These are phyloP conservation scores for Trametes meyenii DNA, from an alignment of 768 basidiomycete species.

Conservation along the genomic window DNA sequence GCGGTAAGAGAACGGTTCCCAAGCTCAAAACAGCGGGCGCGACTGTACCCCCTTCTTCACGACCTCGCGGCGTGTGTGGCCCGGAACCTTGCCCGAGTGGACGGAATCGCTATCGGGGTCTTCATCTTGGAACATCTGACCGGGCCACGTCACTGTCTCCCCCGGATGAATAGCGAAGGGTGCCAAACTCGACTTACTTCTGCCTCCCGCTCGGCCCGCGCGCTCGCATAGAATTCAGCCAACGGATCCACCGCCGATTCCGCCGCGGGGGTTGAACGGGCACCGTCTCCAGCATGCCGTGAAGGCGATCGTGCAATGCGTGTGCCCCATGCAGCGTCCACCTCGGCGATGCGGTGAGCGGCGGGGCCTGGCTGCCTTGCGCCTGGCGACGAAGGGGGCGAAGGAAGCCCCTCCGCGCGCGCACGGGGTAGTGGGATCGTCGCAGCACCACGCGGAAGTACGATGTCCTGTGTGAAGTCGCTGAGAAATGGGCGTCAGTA, in stretches of 20 bases:
- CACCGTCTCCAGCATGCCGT: neutral
- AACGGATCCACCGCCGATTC: conserved; percentile 51
- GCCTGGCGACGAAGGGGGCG: conserved; percentile 12
- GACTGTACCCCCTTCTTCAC: conserved; percentile 18
- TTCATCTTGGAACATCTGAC: conserved; percentile 9
- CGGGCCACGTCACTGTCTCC: conserved; percentile 3
- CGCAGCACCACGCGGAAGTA: conserved; percentile 3
- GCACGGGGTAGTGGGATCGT: conserved; percentile 38
- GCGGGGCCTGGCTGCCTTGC: neutral
- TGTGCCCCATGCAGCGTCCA: neutral
- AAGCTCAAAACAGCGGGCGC: neutral
- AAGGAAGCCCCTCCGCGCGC: conserved; percentile 23
- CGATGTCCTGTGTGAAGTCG: conserved; percentile 27
- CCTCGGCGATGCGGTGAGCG: neutral
- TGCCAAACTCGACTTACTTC: conserved; percentile 38
- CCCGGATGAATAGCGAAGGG: neutral
- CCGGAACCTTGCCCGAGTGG: neutral
- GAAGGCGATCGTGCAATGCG: neutral
- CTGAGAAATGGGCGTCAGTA: conserved; percentile 19
- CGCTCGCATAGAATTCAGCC: conserved; percentile 63
- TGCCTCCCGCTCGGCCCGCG: conserved; percentile 50
- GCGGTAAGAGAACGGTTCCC: neutral
- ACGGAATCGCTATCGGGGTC: neutral
- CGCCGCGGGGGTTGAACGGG: neutral
- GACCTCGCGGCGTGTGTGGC: conserved; percentile 3